Evolutionary conservation across 2,329 filamentous ascomycete species (phyloP).

Genomic region (Cordyceps farinosa): DNA sequence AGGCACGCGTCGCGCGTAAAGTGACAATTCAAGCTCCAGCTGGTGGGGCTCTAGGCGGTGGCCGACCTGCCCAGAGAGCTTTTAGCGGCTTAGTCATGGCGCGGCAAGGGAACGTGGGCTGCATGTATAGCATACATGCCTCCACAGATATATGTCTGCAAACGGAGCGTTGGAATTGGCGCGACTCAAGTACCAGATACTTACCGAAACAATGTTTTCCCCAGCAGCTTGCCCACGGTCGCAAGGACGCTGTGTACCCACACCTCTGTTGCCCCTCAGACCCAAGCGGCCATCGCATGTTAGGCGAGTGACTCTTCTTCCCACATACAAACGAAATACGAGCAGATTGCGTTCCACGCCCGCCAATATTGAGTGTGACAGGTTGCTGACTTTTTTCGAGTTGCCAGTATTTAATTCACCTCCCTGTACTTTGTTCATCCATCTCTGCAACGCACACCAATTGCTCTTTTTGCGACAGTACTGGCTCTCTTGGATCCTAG

Average conservation of each 20-base stretch:
- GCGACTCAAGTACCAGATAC: neutral
- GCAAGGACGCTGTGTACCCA: neutral
- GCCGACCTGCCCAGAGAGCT: neutral
- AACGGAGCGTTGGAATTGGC: too few species aligned
- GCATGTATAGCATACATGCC: too few species aligned
- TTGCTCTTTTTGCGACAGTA: neutral
- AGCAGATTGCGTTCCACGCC: conserved; percentile 6
- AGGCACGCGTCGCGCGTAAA: conserved; percentile 39
- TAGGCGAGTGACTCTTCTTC: conserved; percentile 1
- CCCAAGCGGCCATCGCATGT: neutral
- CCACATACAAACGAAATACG: conserved; percentile 3
- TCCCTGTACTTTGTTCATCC: neutral
- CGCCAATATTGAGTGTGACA: neutral
- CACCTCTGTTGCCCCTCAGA: conserved; percentile 13
- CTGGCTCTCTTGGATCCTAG: neutral
- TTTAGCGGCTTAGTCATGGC: conserved; percentile 10
- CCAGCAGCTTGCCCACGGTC: neutral
- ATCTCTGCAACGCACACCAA: neutral
- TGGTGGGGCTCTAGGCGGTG: conserved; percentile 1
- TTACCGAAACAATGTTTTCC: neutral
- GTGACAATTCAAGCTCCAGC: conserved; percentile 23
- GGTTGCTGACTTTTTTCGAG: neutral
- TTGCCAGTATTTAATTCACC: neutral
- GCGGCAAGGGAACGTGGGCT: neutral
- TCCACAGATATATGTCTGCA: too few species aligned